Conservation (phyloP, 306 rosid genomes). For the Hylodesmum podocarpum region DNA sequence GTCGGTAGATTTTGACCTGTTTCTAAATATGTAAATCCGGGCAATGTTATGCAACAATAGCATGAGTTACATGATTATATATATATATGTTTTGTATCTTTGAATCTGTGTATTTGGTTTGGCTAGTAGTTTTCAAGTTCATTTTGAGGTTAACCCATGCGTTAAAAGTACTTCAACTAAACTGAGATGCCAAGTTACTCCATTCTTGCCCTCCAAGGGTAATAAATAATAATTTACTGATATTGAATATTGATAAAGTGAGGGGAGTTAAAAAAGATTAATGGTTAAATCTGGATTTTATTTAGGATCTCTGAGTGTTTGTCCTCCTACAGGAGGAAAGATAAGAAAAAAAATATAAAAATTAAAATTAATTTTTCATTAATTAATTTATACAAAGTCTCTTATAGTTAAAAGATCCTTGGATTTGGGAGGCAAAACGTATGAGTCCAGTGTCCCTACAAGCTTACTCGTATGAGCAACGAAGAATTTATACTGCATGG, state of each 20-base stretch:
- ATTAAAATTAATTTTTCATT: too few relatives aligned
- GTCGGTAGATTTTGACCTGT: conserved; percentile 8
- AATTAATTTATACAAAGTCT: too few relatives aligned
- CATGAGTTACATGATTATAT: not conserved
- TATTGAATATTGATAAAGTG: not conserved
- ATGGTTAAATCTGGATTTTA: not conserved
- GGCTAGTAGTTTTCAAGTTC: not conserved
- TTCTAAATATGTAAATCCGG: conserved; percentile 9
- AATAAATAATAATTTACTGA: not conserved
- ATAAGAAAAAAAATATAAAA: too few relatives aligned
- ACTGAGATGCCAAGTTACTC: not conserved
- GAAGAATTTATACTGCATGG: not conserved
- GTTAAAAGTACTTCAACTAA: not conserved
- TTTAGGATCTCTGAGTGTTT: too few relatives aligned
- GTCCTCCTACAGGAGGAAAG: too few relatives aligned
- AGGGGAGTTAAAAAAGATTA: not conserved
- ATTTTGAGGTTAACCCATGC: not conserved
- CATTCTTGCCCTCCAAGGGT: not conserved
- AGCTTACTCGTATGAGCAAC: not conserved
- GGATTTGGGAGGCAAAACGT: not conserved
- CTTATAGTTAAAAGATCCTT: too few relatives aligned
- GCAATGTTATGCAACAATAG: conserved; percentile 15
- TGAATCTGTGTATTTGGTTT: not conserved
- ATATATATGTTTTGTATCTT: not conserved
- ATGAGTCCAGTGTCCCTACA: not conserved